These are phyloP conservation scores for Pilobolus umbonatus DNA, from an alignment of 192 early-diverging fungal genomes.

Conservation along the genomic window DNA sequence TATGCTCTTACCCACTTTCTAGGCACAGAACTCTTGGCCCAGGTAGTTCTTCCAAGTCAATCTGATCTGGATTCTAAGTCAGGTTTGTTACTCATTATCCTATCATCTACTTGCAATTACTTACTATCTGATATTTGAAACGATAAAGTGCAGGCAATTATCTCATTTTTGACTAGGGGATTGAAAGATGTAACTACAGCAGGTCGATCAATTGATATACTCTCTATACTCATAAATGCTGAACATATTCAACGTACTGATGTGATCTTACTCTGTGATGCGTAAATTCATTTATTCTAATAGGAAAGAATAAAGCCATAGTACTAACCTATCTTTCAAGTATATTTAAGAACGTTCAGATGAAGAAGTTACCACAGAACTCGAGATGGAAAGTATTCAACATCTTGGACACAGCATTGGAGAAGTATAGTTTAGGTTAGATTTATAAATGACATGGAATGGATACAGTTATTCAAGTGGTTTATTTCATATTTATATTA, in stretches of 20 bases:
- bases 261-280: neutral
- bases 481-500: constrained; percentile 8
- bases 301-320: neutral
- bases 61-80: constrained; percentile 4
- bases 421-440: constrained; percentile 49
- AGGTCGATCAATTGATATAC: neutral
- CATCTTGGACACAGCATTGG: constrained; percentile 61
- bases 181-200: neutral
- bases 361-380: constrained; percentile 83
- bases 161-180: neutral
- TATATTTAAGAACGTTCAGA: constrained; percentile 75
- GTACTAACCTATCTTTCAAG: constrained; percentile 21
- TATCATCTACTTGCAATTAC: neutral
- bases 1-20: constrained; percentile 4
- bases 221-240: neutral
- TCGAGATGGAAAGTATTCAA: constrained; percentile 67
- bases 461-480: neutral
- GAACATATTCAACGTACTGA: neutral
- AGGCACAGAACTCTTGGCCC: constrained; percentile 12
- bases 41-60: constrained; percentile 8
- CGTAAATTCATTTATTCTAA: neutral
- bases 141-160: no score
- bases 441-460: neutral
- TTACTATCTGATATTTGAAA: no score
- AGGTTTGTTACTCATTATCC: constrained; percentile 1